Conservation (phyloP, 2,329 filamentous ascomycete species). For the Didymella sp. region DNA sequence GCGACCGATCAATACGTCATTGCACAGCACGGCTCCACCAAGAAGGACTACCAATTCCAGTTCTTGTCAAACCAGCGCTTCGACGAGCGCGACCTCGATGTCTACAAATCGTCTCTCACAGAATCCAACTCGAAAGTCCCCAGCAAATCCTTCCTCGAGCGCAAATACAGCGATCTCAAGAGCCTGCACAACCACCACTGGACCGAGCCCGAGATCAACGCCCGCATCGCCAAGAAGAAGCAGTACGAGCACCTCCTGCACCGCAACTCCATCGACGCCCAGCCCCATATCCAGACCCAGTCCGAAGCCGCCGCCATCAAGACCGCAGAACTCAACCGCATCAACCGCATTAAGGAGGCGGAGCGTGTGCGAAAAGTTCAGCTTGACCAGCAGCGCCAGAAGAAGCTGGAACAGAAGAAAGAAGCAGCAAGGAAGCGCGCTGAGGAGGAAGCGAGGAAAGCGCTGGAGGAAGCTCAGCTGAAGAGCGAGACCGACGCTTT, state of each 20-base stretch:
- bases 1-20: slow-evolving; percentile 85
- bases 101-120: slow-evolving; percentile 77
- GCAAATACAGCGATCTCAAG: slow-evolving; percentile 84
- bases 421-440: slow-evolving; percentile 56
- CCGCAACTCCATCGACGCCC: slow-evolving; percentile 70
- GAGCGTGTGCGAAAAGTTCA: slow-evolving; percentile 92
- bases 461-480: slow-evolving; percentile 43
- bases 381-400: slow-evolving; percentile 69
- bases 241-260: slow-evolving; percentile 59
- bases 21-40: slow-evolving; percentile 80
- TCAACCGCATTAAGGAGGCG: slow-evolving; percentile 84
- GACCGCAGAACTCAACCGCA: slow-evolving; percentile 80
- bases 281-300: slow-evolving; percentile 62
- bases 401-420: slow-evolving; percentile 45
- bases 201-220: slow-evolving; percentile 81
- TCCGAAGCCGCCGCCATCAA: slow-evolving; percentile 76
- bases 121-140: slow-evolving; percentile 74
- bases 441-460: slow-evolving; percentile 60
- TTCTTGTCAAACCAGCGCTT: slow-evolving; percentile 85
- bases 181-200: slow-evolving; percentile 78
- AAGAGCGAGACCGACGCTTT: slow-evolving; percentile 52
- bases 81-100: slow-evolving; percentile 83
- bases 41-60: slow-evolving; percentile 88
- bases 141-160: slow-evolving; percentile 70
- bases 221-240: slow-evolving; percentile 74